Evolutionary conservation across 2,329 filamentous ascomycete genomes (phyloP), one percentile per base, ranked within the genome.

Genomic region (Graphilbum ipis-grandicollis): DNA sequence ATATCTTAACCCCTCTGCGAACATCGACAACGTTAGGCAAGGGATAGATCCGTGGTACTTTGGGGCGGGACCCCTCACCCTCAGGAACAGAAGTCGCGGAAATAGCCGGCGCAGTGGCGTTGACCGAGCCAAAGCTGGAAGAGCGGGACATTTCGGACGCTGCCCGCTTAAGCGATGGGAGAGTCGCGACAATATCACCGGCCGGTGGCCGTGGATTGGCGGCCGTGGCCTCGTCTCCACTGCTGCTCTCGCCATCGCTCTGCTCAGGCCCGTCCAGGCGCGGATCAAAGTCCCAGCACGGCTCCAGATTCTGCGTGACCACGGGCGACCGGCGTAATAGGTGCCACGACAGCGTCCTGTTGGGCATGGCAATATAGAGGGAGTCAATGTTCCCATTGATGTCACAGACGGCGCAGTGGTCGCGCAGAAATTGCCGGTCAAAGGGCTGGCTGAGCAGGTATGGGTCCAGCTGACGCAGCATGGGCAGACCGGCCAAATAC

Each of bases 321-420:
- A 63, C 54, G 1, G 63, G 60, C 4, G 64, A 58, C 25, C 59
- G 54, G 37, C 57, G 58, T 22, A 75, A 52, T 25, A 58, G 61
- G 40, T 64, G 58, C 70, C 70, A 75, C 2, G 66, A 68, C n/a
- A 75, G 54, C 7, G 60, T 64, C 38, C 67, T 62, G 6, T 58
- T 48, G 12, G 58, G 54, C 65, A 71, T 68, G 38, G 68, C 66
- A 39, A 75, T 70, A 45, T 75, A 75, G 13, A 75, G 51, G 17
- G 68, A 71, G 44, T 72, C 66, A 19, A 72, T 65, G 44, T 65
- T 67, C 31, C 68, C 70, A 37, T 57, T 60, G 4, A 57, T 54
- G 33, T 70, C 65, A 34, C 63, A 58, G 3, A 72, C 66, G n/a
- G 67, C 70, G 44, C 69, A 73, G 48, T 72, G 55, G 30, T 56